phyloP scores from a whole-genome alignment of 352 stramenopile genomes.

The Pythium aquatile region DNA sequence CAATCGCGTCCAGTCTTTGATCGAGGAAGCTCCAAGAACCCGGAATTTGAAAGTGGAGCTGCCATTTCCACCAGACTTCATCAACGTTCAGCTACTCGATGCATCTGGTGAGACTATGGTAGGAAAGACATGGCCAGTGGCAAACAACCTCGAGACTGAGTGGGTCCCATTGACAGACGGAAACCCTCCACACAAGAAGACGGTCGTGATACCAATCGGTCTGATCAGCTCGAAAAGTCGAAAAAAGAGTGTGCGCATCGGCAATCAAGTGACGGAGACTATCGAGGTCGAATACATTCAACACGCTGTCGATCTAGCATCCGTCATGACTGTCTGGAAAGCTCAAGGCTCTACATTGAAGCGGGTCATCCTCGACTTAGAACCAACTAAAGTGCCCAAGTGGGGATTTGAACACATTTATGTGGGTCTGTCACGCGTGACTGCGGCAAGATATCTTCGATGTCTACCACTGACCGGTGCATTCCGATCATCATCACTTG shows the following conservation, averaged over 20 bases:
- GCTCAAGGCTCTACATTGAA: conserved; percentile 24
- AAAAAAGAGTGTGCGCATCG: neutral
- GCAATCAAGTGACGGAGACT: neutral
- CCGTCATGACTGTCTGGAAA: conserved; percentile 27
- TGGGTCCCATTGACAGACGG: neutral
- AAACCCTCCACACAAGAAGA: neutral
- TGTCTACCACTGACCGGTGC: conserved; percentile 3
- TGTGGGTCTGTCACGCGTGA: conserved; percentile 1
- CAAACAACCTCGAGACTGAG: neutral
- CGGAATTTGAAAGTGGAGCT: neutral
- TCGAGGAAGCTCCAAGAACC: neutral
- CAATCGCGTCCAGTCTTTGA: neutral
- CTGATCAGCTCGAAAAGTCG: neutral
- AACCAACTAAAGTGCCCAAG: conserved; percentile 2
- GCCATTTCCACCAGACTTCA: conserved; percentile 9
- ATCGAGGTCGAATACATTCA: conserved; percentile 5
- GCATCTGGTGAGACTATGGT: neutral
- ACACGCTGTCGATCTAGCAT: conserved; percentile 25
- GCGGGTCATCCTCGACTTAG: conserved; percentile 14
- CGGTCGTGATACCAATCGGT: conserved; percentile 6
- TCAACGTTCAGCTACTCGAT: conserved; percentile 2
- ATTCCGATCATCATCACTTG: neutral
- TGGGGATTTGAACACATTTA: conserved; percentile 10
- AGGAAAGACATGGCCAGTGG: neutral
- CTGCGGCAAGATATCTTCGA: neutral